Conservation (phyloP, 495 filamentous ascomycete species). For the Penicillium silybi region DNA sequence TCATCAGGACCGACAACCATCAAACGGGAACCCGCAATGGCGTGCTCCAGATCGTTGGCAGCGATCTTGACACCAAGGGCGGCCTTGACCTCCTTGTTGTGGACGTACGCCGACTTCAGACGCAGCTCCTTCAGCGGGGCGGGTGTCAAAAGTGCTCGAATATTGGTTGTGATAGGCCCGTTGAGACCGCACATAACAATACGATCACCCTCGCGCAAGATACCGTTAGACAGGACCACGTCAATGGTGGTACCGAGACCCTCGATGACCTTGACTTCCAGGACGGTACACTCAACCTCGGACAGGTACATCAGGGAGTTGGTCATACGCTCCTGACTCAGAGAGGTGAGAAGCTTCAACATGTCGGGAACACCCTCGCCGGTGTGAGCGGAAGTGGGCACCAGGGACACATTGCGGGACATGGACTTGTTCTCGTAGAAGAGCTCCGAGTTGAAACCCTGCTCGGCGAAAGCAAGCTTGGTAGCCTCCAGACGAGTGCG, state of each 20-base stretch:
- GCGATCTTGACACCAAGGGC: constrained; percentile 98
- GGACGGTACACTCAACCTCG: constrained; percentile 94
- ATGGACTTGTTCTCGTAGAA: constrained; percentile 98
- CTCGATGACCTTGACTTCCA: constrained; percentile 99
- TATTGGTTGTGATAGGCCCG: constrained; percentile 89
- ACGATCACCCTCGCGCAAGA: constrained; percentile 89
- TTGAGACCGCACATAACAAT: constrained; percentile 94
- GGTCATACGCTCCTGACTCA: constrained; percentile 98
- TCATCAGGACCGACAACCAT: constrained; percentile 92
- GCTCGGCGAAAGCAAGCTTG: constrained; percentile 89
- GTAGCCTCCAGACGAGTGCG: constrained; percentile 83
- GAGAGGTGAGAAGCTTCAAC: constrained; percentile 86
- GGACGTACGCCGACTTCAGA: constrained; percentile 90
- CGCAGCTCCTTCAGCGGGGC: constrained; percentile 92
- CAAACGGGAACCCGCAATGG: constrained; percentile 93
- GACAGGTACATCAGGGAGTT: constrained; percentile 97
- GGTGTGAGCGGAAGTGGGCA: constrained; percentile 95
- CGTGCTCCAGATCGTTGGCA: constrained; percentile 91
- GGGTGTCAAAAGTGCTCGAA: constrained; percentile 93
- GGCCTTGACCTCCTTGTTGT: constrained; percentile 99
- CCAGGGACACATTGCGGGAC: constrained; percentile 86
- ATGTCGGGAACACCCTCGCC: constrained; percentile 99
- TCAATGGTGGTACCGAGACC: constrained; percentile 99
- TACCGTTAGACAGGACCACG: constrained; percentile 93
- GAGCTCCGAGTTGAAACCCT: constrained; percentile 95